Evolutionary conservation across 306 rosid genomes (phyloP).

Genomic region (Inga oerstediana): DNA sequence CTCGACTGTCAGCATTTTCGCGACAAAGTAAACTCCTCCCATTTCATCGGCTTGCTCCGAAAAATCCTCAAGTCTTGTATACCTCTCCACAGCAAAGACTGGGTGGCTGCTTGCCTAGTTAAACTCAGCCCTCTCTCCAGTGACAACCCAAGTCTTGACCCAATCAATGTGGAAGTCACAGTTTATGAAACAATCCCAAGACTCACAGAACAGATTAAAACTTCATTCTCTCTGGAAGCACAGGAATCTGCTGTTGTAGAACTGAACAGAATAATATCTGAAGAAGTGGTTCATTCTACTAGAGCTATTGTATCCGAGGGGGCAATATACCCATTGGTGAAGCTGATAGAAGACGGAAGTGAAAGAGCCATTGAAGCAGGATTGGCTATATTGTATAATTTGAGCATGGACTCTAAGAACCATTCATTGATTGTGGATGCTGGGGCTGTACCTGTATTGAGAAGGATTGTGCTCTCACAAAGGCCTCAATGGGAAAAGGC

Average conservation of each 20-base stretch:
- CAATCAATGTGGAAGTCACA: conserved; percentile 74
- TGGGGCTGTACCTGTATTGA: conserved; percentile 67
- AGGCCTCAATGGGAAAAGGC: conserved; percentile 79
- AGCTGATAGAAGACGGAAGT: conserved; percentile 78
- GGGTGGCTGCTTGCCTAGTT: conserved; percentile 85
- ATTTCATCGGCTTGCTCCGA: conserved; percentile 62
- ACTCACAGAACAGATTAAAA: conserved; percentile 70
- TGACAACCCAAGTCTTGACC: conserved; percentile 34
- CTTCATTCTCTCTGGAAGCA: conserved; percentile 54
- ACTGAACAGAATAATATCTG: conserved; percentile 78
- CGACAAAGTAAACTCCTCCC: conserved; percentile 45
- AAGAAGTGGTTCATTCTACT: conserved; percentile 70
- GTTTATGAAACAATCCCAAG: conserved; percentile 80
- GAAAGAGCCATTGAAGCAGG: conserved; percentile 71
- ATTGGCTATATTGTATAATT: conserved; percentile 67
- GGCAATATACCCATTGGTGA: conserved; percentile 63
- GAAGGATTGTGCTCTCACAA: conserved; percentile 61
- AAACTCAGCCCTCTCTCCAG: conserved; percentile 70
- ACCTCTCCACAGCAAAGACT: conserved; percentile 70
- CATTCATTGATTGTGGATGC: conserved; percentile 73
- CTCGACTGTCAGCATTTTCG: conserved; percentile 54
- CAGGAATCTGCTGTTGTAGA: conserved; percentile 76
- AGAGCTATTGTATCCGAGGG: conserved; percentile 64
- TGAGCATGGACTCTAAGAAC: conserved; percentile 82
- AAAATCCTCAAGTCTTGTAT: conserved; percentile 64